These are phyloP conservation scores for Pleurostoma richardsiae DNA, from an alignment of 2,329 filamentous ascomycete genomes.

Conservation along the genomic window DNA sequence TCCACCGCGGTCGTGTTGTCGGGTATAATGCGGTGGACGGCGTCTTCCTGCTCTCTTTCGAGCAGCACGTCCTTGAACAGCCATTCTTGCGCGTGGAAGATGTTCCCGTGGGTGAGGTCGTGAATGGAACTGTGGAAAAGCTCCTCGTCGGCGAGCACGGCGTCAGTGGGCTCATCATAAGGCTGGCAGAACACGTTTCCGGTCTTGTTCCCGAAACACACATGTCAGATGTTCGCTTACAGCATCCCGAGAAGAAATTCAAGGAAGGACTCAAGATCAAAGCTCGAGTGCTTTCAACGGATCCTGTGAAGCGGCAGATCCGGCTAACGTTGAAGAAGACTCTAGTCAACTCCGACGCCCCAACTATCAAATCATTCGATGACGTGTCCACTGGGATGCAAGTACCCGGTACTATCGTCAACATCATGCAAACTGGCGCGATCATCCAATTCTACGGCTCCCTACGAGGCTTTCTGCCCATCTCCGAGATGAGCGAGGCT, in stretches of 20 bases:
- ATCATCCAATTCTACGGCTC: constrained; percentile 88
- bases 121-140: constrained; percentile 81
- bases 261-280: constrained; percentile 80
- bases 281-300: constrained; percentile 76
- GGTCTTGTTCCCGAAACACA: constrained; percentile 88
- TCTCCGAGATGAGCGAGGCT: constrained; percentile 96
- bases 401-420: constrained; percentile 81
- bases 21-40: constrained; percentile 87
- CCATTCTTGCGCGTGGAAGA: constrained; percentile 90
- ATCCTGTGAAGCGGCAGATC: constrained; percentile 70
- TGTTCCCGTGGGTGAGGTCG: constrained; percentile 72
- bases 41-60: constrained; percentile 77
- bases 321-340: constrained; percentile 92
- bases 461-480: constrained; percentile 81
- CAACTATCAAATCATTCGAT: constrained; percentile 74
- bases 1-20: constrained; percentile 76
- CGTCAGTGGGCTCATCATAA: constrained; percentile 74
- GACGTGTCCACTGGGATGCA: constrained; percentile 70
- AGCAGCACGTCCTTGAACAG: constrained; percentile 78
- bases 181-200: constrained; percentile 78
- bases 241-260: constrained; percentile 96
- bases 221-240: constrained; percentile 78
- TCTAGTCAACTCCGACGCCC: constrained; percentile 80
- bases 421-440: constrained; percentile 71
- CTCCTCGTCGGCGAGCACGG: constrained; percentile 75